A percentile compares a stretch with the other conserved stretches of the same genome.
These are phyloP conservation scores for Ceratobasidium sp. DNA, from an alignment of 1,284 basidiomycete genomes.

Conservation along the genomic window DNA sequence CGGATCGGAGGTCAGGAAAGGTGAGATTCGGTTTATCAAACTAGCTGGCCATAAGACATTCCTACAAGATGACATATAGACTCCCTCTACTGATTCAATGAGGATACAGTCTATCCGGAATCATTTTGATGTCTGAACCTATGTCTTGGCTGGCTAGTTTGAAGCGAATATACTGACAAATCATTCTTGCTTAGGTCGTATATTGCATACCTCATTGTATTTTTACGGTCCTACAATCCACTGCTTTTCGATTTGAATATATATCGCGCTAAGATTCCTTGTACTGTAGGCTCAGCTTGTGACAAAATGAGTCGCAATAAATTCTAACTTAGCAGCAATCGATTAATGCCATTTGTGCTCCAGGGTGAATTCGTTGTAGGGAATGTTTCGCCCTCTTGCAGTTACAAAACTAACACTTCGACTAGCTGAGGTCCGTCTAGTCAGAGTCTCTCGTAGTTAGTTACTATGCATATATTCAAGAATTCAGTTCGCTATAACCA, in stretches of 20 bases:
- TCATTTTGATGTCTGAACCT: conserved; percentile 77
- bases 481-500: too few species aligned
- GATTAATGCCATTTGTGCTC: too few species aligned
- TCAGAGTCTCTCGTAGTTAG: too few species aligned
- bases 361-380: too few species aligned
- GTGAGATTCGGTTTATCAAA: background rate
- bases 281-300: too few species aligned
- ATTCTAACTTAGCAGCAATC: too few species aligned
- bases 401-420: too few species aligned
- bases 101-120: conserved; percentile 85
- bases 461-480: too few species aligned
- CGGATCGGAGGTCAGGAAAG: conserved; percentile 49
- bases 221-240: background rate
- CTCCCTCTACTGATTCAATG: conserved; percentile 83
- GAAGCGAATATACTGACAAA: background rate
- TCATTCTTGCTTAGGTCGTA: background rate
- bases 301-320: too few species aligned
- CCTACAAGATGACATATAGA: conserved; percentile 78
- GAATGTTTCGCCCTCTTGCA: too few species aligned
- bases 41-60: background rate
- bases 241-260: background rate
- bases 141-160: conserved; percentile 34
- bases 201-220: conserved; percentile 13
- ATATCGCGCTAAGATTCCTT: background rate
- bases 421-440: too few species aligned